A percentile compares a stretch with the other conserved stretches of the same genome.
Evolutionary conservation across 2,329 filamentous ascomycete species (phyloP).

Genomic region (Ascosphaera pollenicola): DNA sequence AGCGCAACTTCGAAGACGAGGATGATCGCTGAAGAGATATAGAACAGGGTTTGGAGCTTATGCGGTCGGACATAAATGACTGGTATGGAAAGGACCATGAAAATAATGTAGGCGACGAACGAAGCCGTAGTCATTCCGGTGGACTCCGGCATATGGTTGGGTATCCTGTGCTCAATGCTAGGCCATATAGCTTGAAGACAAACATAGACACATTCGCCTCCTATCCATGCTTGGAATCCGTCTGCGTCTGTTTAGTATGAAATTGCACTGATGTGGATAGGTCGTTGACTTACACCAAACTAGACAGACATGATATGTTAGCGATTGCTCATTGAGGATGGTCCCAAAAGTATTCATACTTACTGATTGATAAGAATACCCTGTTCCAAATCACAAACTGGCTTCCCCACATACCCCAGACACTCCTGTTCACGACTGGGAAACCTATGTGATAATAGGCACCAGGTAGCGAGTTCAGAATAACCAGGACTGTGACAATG

Average conservation of each 20-base stretch:
- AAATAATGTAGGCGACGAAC: constrained; percentile 24
- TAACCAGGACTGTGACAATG: constrained; percentile 18
- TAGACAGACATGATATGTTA: constrained; percentile 1
- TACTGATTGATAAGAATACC: constrained; percentile 15
- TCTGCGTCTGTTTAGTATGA: constrained; percentile 5
- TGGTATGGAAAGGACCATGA: constrained; percentile 22
- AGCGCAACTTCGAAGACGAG: constrained; percentile 21
- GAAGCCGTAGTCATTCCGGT: constrained; percentile 24
- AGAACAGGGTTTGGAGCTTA: constrained; percentile 22
- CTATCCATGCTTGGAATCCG: constrained; percentile 26
- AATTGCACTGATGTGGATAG: constrained; percentile 6
- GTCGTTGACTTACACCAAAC: constrained; percentile 6
- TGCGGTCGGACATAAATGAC: constrained; percentile 25
- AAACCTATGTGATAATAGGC: constrained; percentile 70
- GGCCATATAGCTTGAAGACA: constrained; percentile 26
- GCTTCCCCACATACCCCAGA: constrained; percentile 5
- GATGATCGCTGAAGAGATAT: constrained; percentile 18
- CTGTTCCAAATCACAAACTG: constrained; percentile 10
- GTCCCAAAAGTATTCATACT: constrained; percentile 4
- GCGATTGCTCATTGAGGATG: not conserved
- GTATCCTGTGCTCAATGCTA: constrained; percentile 20
- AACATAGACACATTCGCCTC: constrained; percentile 25
- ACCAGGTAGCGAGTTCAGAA: constrained; percentile 28
- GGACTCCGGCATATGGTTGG: constrained; percentile 19
- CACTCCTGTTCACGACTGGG: constrained; percentile 41